Percentiles rank a stretch among this genome's conserved stretches.
Conservation (phyloP, 2,329 filamentous ascomycete species). For the Phialocephala subalpina region DNA sequence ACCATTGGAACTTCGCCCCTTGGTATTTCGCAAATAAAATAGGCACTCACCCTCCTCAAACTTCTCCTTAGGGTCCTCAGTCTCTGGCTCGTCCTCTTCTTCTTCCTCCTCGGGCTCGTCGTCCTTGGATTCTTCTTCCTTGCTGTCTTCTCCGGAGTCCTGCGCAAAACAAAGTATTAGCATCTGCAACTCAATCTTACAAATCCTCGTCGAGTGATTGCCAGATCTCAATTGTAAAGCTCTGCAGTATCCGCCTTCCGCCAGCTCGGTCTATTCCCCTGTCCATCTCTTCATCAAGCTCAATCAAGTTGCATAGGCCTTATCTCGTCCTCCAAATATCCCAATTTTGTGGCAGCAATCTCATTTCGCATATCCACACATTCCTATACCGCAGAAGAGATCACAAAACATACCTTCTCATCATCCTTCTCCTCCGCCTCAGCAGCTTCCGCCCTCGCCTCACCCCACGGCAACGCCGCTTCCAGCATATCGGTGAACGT, state of each 20-base stretch:
- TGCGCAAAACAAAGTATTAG: conserved; percentile 11
- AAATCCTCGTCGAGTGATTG: not conserved
- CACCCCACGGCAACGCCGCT: conserved; percentile 70
- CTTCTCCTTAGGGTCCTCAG: conserved; percentile 84
- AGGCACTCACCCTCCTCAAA: conserved; percentile 86
- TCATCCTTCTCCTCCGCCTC: conserved; percentile 53
- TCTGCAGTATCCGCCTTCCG: not conserved
- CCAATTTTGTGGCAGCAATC: not conserved
- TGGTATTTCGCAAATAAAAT: conserved; percentile 12
- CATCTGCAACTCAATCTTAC: not conserved
- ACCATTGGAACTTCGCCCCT: not conserved
- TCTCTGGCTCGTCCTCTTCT: conserved; percentile 77
- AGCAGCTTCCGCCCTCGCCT: conserved; percentile 68
- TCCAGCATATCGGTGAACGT: conserved; percentile 69
- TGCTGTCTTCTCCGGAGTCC: conserved; percentile 40
- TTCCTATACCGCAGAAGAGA: not conserved
- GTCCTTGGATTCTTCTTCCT: conserved; percentile 52
- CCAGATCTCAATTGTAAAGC: not conserved
- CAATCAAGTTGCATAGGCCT: not conserved
- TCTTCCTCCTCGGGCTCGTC: conserved; percentile 63
- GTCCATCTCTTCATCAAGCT: not conserved
- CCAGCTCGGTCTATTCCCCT: not conserved
- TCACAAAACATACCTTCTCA: conserved; percentile 23
- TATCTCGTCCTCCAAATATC: not conserved
- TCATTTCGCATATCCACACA: conserved; percentile 48